Base-by-base conservation (phyloP, 257 asterid species). In the Cinchona pubescens region DNA sequence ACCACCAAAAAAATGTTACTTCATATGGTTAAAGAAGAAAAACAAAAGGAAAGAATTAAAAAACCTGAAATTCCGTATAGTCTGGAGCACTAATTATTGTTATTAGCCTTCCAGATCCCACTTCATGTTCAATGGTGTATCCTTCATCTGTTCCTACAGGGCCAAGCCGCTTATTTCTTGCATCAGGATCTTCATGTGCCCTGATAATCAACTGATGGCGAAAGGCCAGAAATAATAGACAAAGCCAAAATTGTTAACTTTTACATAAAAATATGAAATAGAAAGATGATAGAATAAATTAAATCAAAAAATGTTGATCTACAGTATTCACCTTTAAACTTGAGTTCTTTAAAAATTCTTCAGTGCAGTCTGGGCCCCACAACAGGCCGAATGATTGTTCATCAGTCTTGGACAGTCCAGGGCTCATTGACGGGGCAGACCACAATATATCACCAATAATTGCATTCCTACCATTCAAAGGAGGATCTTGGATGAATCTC, bases 121-220 rank as follows among this genome's bases (percentile, higher is more conserved):
- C 97, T 74, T 83, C 75, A 83, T 94, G 99, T 82, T 94, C 99
- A 75, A 94, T 69, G 15, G 99, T 87, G 80, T 90, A 92, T 48
- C 99, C 99, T 69, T 79, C 72, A 81, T 89, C 87, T 93, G 92
- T 94, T 82, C 90, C 92, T 69, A 87, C 88, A 30, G 89, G 88
- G 74, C 84, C 96, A 45, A 86, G 79, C 72, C 97, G 80, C 86
- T 90, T 90, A 79, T 90, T 97, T 85, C 99, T 87, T 74, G 99
- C 97, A 88, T 94, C 97, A 51, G 99, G 99, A 82, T 97, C 99
- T 89, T 94, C 99, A 78, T 94, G 99, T 43, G 99, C 91, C 87
- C 99, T 90, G 74, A 94, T 90, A 75, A 94, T 88, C 92, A 92
- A 83, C 99, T 94, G 90, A 48, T 74, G 76, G n/a, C n/a, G n/a